Percentiles rank a stretch among this genome's conserved stretches.
These are phyloP conservation scores for Wickerhamomyces tratensis DNA, from an alignment of 805 yeast species.

Conservation along the genomic window DNA sequence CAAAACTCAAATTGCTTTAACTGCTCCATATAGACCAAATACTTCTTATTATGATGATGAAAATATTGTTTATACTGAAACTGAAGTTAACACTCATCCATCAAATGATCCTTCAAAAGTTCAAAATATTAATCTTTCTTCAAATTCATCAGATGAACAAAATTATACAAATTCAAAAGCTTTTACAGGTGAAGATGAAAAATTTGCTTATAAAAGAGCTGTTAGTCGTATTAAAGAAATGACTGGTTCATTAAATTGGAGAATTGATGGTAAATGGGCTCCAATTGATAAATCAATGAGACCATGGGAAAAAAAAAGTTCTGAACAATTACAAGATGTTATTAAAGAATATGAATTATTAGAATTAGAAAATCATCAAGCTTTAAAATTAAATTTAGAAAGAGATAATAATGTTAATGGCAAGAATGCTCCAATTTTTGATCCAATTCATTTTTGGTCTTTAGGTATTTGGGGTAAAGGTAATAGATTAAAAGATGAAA, in stretches of 20 bases:
- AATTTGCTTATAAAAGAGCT: conserved; percentile 64
- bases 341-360: conserved; percentile 11
- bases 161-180: conserved; percentile 40
- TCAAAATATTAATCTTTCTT: conserved; percentile 9
- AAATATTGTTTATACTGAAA: conserved; percentile 22
- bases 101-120: conserved; percentile 1
- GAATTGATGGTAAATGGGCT: conserved; percentile 39
- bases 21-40: conserved; percentile 63
- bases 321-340: conserved; percentile 4
- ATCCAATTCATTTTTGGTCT: conserved; percentile 54
- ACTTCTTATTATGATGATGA: conserved; percentile 51
- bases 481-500: conserved; percentile 37
- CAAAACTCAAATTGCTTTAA: conserved; percentile 47
- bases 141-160: conserved; percentile 5
- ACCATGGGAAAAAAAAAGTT: conserved; percentile 40
- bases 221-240: conserved; percentile 55
- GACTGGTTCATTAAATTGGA: conserved; percentile 45
- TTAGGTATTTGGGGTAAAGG: conserved; percentile 54
- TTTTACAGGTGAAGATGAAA: conserved; percentile 72
- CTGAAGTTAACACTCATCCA: conserved; percentile 3
- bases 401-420: conserved; percentile 2
- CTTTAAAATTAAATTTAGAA: not conserved
- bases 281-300: conserved; percentile 43
- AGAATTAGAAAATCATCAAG: conserved; percentile 7
- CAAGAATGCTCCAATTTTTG: conserved; percentile 29